phyloP scores from a whole-genome alignment of 192 early-diverging fungal genomes.

The Umbelopsis ramanniana region DNA sequence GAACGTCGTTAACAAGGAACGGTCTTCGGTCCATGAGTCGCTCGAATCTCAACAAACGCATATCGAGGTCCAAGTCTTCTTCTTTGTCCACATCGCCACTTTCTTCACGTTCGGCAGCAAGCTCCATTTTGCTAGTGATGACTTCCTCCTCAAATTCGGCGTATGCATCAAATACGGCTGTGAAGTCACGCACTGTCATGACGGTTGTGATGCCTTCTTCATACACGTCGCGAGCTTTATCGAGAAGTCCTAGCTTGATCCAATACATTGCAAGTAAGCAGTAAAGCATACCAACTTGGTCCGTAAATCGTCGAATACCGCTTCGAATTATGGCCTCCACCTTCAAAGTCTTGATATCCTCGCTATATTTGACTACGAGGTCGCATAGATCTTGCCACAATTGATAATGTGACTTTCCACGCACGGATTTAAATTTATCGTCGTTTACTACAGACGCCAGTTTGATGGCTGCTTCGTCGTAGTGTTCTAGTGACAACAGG shows the following conservation, averaged over 20 bases:
- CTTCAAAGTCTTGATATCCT: slow-evolving; percentile 66
- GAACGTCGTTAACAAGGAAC: slow-evolving; percentile 92
- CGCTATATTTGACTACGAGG: slow-evolving; percentile 75
- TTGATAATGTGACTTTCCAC: slow-evolving; percentile 72
- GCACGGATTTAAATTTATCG: slow-evolving; percentile 67
- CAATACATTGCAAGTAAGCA: slow-evolving; percentile 81
- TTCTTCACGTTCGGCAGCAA: slow-evolving; percentile 56
- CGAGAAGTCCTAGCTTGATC: slow-evolving; percentile 76
- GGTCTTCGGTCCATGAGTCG: slow-evolving; percentile 90
- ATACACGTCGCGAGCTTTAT: slow-evolving; percentile 91
- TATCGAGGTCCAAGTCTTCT: slow-evolving; percentile 73
- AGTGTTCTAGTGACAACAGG: slow-evolving; percentile 65
- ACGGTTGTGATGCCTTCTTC: slow-evolving; percentile 88
- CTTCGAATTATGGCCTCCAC: slow-evolving; percentile 84
- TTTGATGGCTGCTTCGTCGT: slow-evolving; percentile 78
- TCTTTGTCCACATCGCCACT: slow-evolving; percentile 51
- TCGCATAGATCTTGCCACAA: slow-evolving; percentile 88
- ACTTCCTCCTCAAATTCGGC: slow-evolving; percentile 88
- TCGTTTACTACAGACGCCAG: slow-evolving; percentile 76
- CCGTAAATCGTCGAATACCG: slow-evolving; percentile 81
- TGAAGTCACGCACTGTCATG: slow-evolving; percentile 88
- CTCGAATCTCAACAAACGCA: slow-evolving; percentile 86
- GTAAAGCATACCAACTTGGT: slow-evolving; percentile 91
- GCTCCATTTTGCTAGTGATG: slow-evolving; percentile 76
- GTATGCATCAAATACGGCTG: slow-evolving; percentile 96